Evolutionary conservation across 305 asterid species (phyloP).

Genomic region (Ruellia speciosa): DNA sequence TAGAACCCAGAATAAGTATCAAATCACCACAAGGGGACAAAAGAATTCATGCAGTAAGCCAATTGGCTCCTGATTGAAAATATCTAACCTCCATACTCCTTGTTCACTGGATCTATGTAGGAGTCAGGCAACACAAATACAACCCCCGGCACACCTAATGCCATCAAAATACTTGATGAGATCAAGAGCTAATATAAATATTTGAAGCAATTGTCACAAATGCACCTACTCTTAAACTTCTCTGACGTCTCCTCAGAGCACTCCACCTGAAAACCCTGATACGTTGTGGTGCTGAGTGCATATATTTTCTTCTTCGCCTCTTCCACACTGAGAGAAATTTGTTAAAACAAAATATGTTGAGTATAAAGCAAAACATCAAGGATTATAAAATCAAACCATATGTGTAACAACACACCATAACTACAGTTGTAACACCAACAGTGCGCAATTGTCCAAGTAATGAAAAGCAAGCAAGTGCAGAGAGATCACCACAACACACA

Average conservation of each 20-base stretch:
- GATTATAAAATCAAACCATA: neutral
- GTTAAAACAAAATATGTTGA: constrained; percentile 4
- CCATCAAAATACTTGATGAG: constrained; percentile 19
- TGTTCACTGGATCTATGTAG: constrained; percentile 75
- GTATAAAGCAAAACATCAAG: neutral
- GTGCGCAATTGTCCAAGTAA: neutral
- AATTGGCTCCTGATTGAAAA: constrained; percentile 9
- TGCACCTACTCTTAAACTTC: constrained; percentile 57
- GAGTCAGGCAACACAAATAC: constrained; percentile 92
- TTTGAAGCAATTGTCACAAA: constrained; percentile 10
- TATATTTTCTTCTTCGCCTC: constrained; percentile 91
- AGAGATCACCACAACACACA: neutral
- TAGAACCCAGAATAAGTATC: constrained; percentile 4
- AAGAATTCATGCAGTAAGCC: constrained; percentile 1
- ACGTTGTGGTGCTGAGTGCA: constrained; percentile 83
- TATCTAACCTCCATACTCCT: constrained; percentile 85
- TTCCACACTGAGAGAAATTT: constrained; percentile 52
- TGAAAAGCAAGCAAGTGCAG: neutral
- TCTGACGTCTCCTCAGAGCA: constrained; percentile 80
- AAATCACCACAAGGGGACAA: neutral
- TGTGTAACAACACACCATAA: neutral
- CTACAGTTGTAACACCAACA: too few species aligned
- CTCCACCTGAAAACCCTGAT: constrained; percentile 77
- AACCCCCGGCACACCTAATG: constrained; percentile 64
- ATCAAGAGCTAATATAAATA: constrained; percentile 4